Percentiles rank a stretch among this genome's conserved stretches.
These are phyloP conservation scores for Zasmidium angulare DNA, from an alignment of 2,329 filamentous ascomycete genomes.

Conservation along the genomic window DNA sequence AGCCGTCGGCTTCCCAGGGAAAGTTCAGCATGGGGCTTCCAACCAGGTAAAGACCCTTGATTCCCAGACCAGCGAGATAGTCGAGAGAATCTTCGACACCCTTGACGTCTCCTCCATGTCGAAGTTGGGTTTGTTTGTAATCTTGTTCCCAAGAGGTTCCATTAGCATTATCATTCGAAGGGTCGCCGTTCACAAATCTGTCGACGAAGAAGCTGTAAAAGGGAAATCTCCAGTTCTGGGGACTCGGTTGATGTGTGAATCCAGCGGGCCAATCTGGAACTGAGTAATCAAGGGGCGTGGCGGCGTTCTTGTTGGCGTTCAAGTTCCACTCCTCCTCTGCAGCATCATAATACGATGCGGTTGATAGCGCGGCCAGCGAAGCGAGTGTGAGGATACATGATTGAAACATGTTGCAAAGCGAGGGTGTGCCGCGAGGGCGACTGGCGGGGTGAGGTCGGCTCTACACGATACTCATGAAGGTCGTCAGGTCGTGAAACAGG, in stretches of 20 bases:
- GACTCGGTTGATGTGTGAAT: conserved; percentile 53
- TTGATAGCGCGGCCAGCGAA: conserved; percentile 24
- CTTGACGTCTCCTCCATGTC: conserved; percentile 61
- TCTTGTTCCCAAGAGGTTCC: conserved; percentile 62
- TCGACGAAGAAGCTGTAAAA: conserved; percentile 66
- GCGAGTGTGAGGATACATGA: conserved; percentile 24
- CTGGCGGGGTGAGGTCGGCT: conserved; percentile 9
- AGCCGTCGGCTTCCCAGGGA: conserved; percentile 64
- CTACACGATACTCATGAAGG: conserved; percentile 22
- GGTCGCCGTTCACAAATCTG: conserved; percentile 64
- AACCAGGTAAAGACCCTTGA: conserved; percentile 62
- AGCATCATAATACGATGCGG: conserved; percentile 47
- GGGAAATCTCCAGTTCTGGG: conserved; percentile 64
- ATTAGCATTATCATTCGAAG: conserved; percentile 63
- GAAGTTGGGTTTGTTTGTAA: conserved; percentile 59
- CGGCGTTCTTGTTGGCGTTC: conserved; percentile 60
- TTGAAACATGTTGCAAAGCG: conserved; percentile 24
- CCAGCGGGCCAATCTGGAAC: conserved; percentile 43
- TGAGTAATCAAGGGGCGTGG: conserved; percentile 57
- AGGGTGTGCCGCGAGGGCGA: conserved; percentile 21
- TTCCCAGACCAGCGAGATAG: conserved; percentile 64
- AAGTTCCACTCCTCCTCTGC: conserved; percentile 57
- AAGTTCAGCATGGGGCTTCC: conserved; percentile 65
- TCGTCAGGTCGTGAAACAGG: not conserved
- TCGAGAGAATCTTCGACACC: conserved; percentile 62